Base-by-base conservation (phyloP, 495 filamentous ascomycete genomes). In the Hyaloscypha finlandica region DNA sequence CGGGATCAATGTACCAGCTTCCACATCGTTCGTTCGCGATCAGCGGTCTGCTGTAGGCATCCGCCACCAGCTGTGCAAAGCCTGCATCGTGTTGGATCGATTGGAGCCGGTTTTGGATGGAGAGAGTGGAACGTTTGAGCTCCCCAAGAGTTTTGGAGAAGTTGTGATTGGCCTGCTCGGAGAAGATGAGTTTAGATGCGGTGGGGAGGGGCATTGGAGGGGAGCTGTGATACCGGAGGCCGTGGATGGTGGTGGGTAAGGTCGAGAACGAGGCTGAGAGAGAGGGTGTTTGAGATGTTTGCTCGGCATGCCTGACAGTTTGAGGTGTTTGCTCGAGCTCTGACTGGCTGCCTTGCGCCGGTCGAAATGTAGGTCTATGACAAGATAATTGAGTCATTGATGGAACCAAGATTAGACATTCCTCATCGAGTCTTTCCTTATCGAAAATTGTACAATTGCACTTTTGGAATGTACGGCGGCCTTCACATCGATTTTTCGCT, bases 21-120 rank as follows among this genome's bases (percentile, higher is more conserved):
- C 95, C 95, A 73, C 94, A 97, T 59, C 95, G 83, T 75, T 97
- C 92, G 72, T 99, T 99, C 29, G 93, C 91, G 29, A 99, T 80
- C n/a, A 97, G 78, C 0, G 94, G 94, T n/a, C 95, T 80, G 25
- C 72, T 71, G 59, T 85, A 81, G 14, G 78, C 76, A 37, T 70
- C 71, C 3, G 78, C 79, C 0, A 89, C 87, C 12, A 82, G 77
- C 19, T 77, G 76, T 19, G 92, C 88, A 74, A 93, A 94, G 20
- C 75, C 71, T 14, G 89, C 86, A 76, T 95, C 92, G 16, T 83
- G 74, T 67, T 81, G 79, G 73, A 94, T 92, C 45, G 88, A 93
- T 48, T 79, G 78, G 8, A 98, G 86, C 32, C 94, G 89, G 78
- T 96, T 97, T 61, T 81, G 78, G 58, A 94, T 85, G 61, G 90